A percentile compares a stretch with the other conserved stretches of the same genome.
These are phyloP conservation scores for Camillea tinctor DNA, from an alignment of 2,329 filamentous ascomycete genomes.

Conservation along the genomic window DNA sequence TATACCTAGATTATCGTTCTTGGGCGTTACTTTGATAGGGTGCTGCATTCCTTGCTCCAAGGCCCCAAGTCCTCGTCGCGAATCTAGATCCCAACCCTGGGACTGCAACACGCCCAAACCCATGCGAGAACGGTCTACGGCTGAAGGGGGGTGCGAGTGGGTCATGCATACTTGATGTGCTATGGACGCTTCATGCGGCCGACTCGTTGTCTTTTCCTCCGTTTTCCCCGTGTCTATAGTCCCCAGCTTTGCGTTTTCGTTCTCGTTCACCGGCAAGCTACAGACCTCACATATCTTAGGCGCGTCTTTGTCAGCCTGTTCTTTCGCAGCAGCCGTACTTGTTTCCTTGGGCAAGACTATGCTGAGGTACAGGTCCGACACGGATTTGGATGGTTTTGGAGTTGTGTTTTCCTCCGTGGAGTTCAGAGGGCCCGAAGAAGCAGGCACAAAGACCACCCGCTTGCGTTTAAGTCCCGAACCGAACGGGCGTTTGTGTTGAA, in stretches of 20 bases:
- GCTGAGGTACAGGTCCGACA: conserved; percentile 63
- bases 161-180: conserved; percentile 69
- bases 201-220: conserved; percentile 1
- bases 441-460: conserved; percentile 57
- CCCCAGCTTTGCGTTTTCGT: conserved; percentile 8
- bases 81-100: conserved; percentile 74
- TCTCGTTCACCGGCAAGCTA: conserved; percentile 50
- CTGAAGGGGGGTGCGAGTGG: conserved; percentile 71
- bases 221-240: conserved; percentile 1
- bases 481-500: conserved; percentile 54
- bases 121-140: conserved; percentile 68
- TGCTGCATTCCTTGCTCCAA: conserved; percentile 69
- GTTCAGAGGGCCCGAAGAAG: conserved; percentile 39
- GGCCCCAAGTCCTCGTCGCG: conserved; percentile 68
- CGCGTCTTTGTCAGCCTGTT: conserved; percentile 11
- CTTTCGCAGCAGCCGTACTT: conserved; percentile 8
- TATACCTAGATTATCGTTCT: conserved; percentile 73
- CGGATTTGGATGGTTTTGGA: conserved; percentile 29
- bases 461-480: conserved; percentile 56
- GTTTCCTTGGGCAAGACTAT: conserved; percentile 57
- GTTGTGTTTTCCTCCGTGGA: conserved; percentile 23
- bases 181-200: conserved; percentile 58
- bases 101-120: conserved; percentile 64
- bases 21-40: conserved; percentile 70
- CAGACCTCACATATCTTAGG: conserved; percentile 55